Percentiles rank a stretch among this genome's conserved stretches.
These are phyloP conservation scores for Pseudozyma flocculosa DNA, from an alignment of 1,284 basidiomycete species.

Conservation along the genomic window DNA sequence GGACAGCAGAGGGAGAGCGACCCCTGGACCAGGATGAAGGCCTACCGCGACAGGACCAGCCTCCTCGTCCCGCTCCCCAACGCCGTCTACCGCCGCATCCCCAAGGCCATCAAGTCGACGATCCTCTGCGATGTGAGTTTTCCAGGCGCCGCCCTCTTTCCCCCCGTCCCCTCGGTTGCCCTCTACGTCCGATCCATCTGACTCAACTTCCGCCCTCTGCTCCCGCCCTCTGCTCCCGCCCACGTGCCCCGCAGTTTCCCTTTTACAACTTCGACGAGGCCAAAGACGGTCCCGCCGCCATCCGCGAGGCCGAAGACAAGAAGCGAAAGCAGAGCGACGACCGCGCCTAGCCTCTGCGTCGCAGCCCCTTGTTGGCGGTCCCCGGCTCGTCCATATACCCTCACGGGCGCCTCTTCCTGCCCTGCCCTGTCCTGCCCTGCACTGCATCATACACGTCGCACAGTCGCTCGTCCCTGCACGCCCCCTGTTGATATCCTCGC, in stretches of 20 bases:
- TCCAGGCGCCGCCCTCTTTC: background rate
- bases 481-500: too few relatives aligned
- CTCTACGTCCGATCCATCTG: too few relatives aligned
- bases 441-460: too few relatives aligned
- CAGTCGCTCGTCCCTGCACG: too few relatives aligned
- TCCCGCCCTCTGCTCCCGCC: background rate
- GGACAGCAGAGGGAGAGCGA: slow-evolving; percentile 40
- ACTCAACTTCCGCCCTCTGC: too few relatives aligned
- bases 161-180: background rate
- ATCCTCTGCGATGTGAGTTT: slow-evolving; percentile 68
- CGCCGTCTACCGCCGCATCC: slow-evolving; percentile 65
- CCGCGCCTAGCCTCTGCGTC: slow-evolving; percentile 4
- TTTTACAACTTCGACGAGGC: slow-evolving; percentile 50
- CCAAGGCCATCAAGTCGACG: slow-evolving; percentile 65
- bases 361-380: too few relatives aligned
- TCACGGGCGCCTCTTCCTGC: too few relatives aligned
- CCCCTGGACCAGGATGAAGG: slow-evolving; percentile 46
- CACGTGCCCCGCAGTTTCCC: slow-evolving; percentile 12
- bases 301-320: slow-evolving; percentile 38
- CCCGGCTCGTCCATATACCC: too few relatives aligned
- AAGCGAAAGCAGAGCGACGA: slow-evolving; percentile 10
- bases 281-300: slow-evolving; percentile 42
- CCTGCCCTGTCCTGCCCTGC: too few relatives aligned
- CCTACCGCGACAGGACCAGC: slow-evolving; percentile 62
- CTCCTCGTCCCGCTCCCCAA: slow-evolving; percentile 71